Evolutionary conservation across 2,329 filamentous ascomycete species (phyloP).

Genomic region (Triangularia verruculosa): DNA sequence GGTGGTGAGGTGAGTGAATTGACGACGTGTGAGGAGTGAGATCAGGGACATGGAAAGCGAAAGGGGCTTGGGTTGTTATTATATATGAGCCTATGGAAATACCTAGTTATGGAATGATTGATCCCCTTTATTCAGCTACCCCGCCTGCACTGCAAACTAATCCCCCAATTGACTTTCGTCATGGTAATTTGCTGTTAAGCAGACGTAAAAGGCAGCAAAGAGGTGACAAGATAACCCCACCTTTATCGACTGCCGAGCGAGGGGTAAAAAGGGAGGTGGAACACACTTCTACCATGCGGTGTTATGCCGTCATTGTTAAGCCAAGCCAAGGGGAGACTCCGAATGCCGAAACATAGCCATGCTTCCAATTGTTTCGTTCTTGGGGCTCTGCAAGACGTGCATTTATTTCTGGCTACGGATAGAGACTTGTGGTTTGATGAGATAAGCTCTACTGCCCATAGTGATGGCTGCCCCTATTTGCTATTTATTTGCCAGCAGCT

Average conservation of each 20-base stretch:
- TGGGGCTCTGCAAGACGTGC: not conserved
- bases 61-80: not conserved
- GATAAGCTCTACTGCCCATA: not conserved
- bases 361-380: not conserved
- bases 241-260: conserved; percentile 4
- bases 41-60: not conserved
- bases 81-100: not conserved
- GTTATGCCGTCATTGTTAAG: not conserved
- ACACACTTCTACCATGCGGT: not conserved
- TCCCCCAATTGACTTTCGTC: conserved; percentile 2
- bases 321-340: conserved; percentile 1
- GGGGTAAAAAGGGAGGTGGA: not conserved
- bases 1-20: not conserved
- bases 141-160: not conserved
- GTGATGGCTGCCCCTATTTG: not conserved
- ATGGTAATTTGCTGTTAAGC: not conserved
- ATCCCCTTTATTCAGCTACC: conserved; percentile 4
- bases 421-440: not conserved
- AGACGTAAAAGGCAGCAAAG: not conserved
- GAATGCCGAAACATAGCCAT: conserved; percentile 7
- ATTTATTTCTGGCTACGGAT: not conserved
- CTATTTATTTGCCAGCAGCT: not conserved
- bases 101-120: not conserved
- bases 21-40: not conserved
- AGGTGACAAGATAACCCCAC: not conserved